These are phyloP conservation scores for Trichoderma erinaceum DNA, from an alignment of 495 filamentous ascomycete species.

Conservation along the genomic window DNA sequence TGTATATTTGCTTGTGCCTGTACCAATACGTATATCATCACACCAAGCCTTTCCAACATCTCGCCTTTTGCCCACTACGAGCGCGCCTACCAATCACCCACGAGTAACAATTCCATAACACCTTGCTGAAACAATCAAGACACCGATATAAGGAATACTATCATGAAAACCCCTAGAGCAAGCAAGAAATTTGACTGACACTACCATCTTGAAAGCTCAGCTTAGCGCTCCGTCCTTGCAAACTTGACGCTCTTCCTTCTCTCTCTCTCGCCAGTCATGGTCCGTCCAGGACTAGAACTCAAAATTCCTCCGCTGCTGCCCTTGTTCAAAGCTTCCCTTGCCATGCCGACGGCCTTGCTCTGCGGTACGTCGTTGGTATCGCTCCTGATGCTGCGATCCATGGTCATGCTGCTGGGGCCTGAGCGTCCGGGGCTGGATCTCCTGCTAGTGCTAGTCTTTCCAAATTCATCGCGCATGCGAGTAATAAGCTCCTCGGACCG, in stretches of 20 bases:
- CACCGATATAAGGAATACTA: background rate
- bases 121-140: background rate
- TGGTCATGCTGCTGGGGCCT: background rate
- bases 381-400: conserved; percentile 17
- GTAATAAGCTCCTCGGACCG: conserved; percentile 34
- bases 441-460: conserved; percentile 19
- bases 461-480: conserved; percentile 16
- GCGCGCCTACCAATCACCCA: too few relatives aligned
- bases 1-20: background rate
- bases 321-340: conserved; percentile 36
- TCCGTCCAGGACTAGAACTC: conserved; percentile 39
- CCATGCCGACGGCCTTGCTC: conserved; percentile 49
- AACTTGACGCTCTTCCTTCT: conserved; percentile 53
- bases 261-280: conserved; percentile 32
- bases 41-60: background rate
- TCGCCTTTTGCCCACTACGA: background rate
- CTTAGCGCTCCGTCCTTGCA: conserved; percentile 24
- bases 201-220: too few relatives aligned
- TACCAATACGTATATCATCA: background rate
- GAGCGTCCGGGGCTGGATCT: background rate
- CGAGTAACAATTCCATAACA: background rate
- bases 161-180: background rate
- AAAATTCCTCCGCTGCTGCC: conserved; percentile 26
- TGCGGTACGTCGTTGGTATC: conserved; percentile 41
- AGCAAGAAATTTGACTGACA: background rate